Conservation (phyloP, 1,284 basidiomycete genomes). For the Ceratobasidium sp. region DNA sequence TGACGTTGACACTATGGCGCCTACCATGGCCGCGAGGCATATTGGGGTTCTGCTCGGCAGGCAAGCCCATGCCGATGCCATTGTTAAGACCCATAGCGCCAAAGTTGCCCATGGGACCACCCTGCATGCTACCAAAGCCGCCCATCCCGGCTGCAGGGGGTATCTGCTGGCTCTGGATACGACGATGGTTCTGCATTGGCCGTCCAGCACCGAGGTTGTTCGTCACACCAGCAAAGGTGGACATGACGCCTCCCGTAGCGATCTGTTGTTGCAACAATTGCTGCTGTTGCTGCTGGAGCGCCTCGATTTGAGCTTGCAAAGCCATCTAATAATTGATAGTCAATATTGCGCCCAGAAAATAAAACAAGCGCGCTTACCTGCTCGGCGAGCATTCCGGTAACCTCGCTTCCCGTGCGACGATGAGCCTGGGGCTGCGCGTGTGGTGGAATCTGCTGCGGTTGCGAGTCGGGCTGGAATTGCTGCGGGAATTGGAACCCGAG, state of each 20-base stretch:
- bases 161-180: slow-evolving; percentile 79
- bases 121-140: slow-evolving; percentile 58
- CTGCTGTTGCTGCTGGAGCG: slow-evolving; percentile 88
- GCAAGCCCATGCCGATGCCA: slow-evolving; percentile 61
- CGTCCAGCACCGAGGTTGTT: slow-evolving; percentile 69
- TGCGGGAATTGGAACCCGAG: slow-evolving; percentile 84
- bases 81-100: slow-evolving; percentile 61
- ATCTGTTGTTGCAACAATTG: slow-evolving; percentile 88
- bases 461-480: slow-evolving; percentile 54
- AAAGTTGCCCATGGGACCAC: slow-evolving; percentile 71
- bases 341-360: slow-evolving; percentile 3
- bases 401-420: slow-evolving; percentile 67
- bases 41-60: slow-evolving; percentile 63
- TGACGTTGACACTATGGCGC: slow-evolving; percentile 93
- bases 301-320: slow-evolving; percentile 90
- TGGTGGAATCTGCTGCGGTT: slow-evolving; percentile 29
- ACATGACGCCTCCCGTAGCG: slow-evolving; percentile 77
- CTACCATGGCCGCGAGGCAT: slow-evolving; percentile 86
- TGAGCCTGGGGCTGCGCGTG: slow-evolving; percentile 58
- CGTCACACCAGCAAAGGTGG: slow-evolving; percentile 65
- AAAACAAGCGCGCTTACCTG: slow-evolving; percentile 66
- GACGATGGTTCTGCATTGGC: slow-evolving; percentile 71
- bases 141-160: slow-evolving; percentile 63
- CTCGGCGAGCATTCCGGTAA: slow-evolving; percentile 85
- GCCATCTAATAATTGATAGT: slow-evolving; percentile 69